These are phyloP conservation scores for Naganishia albida DNA, from an alignment of 1,284 basidiomycete genomes.

Conservation along the genomic window DNA sequence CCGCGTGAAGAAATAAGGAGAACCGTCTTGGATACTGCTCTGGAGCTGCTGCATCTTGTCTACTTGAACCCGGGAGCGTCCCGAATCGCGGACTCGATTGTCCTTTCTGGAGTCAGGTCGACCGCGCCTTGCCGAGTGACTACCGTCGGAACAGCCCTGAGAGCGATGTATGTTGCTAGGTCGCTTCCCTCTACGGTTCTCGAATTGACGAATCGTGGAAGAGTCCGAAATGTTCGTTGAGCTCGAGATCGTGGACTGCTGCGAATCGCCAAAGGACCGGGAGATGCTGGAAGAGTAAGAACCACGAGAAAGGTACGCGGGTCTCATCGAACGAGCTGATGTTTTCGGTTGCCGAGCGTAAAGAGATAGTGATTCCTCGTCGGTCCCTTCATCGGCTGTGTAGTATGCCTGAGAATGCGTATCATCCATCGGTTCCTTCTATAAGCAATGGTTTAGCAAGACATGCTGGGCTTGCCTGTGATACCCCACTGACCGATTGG, in stretches of 20 bases:
- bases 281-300: too few species aligned
- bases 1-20: slow-evolving; percentile 15
- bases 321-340: too few species aligned
- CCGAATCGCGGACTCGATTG: background rate
- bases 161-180: background rate
- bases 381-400: slow-evolving; percentile 1
- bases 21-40: slow-evolving; percentile 13
- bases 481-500: too few species aligned
- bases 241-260: too few species aligned
- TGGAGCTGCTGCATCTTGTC: slow-evolving; percentile 12
- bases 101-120: background rate
- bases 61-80: background rate
- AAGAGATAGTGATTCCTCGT: background rate
- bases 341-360: background rate
- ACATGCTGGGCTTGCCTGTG: too few species aligned
- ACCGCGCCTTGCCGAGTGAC: background rate
- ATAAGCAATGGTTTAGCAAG: too few species aligned
- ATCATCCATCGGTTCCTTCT: background rate
- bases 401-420: background rate
- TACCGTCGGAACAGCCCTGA: background rate
- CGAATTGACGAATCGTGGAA: too few species aligned
- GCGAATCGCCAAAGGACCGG: too few species aligned
- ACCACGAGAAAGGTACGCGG: too few species aligned
- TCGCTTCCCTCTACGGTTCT: too few species aligned
- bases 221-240: too few species aligned